Base-by-base conservation (phyloP, 208 protist species). In the Trypanosoma congolense region DNA sequence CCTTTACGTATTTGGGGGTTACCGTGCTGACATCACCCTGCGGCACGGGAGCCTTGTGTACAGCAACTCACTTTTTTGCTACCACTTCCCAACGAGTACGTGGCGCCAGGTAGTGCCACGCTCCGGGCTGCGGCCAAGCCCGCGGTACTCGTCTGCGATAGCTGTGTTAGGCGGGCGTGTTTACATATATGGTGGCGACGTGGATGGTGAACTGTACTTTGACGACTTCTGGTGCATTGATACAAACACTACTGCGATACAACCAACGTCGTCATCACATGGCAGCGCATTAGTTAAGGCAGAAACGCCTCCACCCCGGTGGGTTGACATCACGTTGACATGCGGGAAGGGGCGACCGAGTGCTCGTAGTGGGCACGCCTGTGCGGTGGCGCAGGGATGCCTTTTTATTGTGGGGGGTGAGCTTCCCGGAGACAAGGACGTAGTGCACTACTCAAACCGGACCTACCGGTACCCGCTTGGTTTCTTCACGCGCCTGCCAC, bases 121-220 rank as follows among this genome's bases (percentile, higher is more conserved):
- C 16, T 22, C 29, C 1, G 63, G 52, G 2, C 41, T 38, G 3
- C 49, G 24, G 59, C 80, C 65, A 5, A 35, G 52, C 21, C 57
- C 60, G 26, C 87, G 87, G 24, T 94, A 90, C 51, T 66, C 72
- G 4, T 35, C 65, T 22, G 43, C 70, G 3, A 69, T 94, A 75
- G 77, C 55, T 2, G 71, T 87, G 28, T 40, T 72, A 21, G 21
- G 60, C 36, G 73, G 72, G 5, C 53, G 50, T 25, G 50, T 88
- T 16, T 87, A 81, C 58, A 61, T 94, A 35, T 84, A 83, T 29
- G 87, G 87, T 35, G 87, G 87, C 0, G 87, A 94, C 43, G 64
- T 63, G n/a, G 77, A 84, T 49, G 49, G 74, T n/a, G 30, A 60
- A 1, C 46, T 70, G 22, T 94, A 91, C 73, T 94, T 75, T 60